Evolutionary conservation across 164 flowering plant genomes (phyloP).

Genomic region (Annona squamosa): DNA sequence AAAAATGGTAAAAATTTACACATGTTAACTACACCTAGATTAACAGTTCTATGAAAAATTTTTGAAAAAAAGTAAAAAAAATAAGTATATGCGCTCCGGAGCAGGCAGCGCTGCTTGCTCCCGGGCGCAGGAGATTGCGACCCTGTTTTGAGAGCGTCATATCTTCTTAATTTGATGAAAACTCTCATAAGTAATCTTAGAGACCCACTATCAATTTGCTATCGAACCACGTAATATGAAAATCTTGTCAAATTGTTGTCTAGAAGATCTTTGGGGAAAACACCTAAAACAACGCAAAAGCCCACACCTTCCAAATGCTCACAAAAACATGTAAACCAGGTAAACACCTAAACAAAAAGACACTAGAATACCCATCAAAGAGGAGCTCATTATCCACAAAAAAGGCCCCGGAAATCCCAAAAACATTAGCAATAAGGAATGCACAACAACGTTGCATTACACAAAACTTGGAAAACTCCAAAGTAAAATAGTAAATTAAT

Average conservation of each 20-base stretch:
- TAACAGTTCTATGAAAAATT: too few species aligned
- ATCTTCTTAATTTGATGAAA: neutral
- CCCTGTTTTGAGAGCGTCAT: conserved; percentile 45
- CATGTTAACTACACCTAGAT: too few species aligned
- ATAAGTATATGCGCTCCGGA: too few species aligned
- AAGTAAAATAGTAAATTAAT: too few species aligned
- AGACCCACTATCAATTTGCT: neutral
- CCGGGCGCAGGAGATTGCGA: too few species aligned
- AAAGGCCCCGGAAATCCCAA: neutral
- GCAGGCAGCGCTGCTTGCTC: too few species aligned
- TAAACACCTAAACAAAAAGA: neutral
- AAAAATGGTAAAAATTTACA: too few species aligned
- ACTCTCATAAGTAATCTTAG: neutral
- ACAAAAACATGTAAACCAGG: neutral
- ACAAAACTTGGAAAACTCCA: neutral
- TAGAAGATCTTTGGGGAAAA: neutral
- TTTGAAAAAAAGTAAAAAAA: too few species aligned
- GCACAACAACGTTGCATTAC: neutral
- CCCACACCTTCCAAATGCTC: neutral
- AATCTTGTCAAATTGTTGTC: neutral
- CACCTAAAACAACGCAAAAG: neutral
- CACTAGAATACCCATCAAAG: neutral
- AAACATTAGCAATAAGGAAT: neutral
- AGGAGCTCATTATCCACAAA: neutral
- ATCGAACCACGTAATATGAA: neutral